Evolutionary conservation across 73 alveolate species (phyloP).

Genomic region (Uronychia setigera): DNA sequence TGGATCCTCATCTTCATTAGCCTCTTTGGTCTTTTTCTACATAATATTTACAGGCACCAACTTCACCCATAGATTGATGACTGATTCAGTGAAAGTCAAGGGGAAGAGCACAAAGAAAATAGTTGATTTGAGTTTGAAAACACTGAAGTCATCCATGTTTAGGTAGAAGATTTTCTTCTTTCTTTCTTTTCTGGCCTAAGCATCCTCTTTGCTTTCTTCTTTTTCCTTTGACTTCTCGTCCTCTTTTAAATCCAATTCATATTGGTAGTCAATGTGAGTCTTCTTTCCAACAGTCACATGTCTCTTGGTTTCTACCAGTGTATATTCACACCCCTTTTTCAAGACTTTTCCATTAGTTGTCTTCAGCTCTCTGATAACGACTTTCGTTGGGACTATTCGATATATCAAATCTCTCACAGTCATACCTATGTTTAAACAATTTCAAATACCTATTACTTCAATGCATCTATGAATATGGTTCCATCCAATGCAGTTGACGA

Average conservation of each 20-base stretch:
- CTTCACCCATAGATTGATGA: conserved; percentile 49
- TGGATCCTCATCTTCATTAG: conserved; percentile 19
- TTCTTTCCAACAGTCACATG: conserved; percentile 63
- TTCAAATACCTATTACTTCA: conserved; percentile 40
- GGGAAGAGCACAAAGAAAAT: conserved; percentile 52
- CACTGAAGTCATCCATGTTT: conserved; percentile 50
- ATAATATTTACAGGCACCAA: conserved; percentile 20
- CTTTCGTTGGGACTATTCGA: conserved; percentile 62
- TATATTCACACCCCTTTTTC: conserved; percentile 54
- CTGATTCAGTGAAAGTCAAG: conserved; percentile 44
- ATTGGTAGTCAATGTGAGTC: conserved; percentile 55
- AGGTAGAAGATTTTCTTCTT: conserved; percentile 41
- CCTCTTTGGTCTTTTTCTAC: conserved; percentile 26
- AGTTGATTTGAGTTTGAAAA: conserved; percentile 48
- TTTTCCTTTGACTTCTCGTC: conserved; percentile 14
- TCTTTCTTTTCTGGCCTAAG: conserved; percentile 4
- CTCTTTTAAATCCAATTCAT: conserved; percentile 54
- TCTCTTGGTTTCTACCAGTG: conserved; percentile 59
- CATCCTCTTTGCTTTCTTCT: background rate
- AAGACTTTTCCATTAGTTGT: conserved; percentile 61
- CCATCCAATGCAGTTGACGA: conserved; percentile 73
- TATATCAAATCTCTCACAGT: conserved; percentile 59
- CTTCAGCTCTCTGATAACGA: conserved; percentile 57
- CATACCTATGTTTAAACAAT: conserved; percentile 31
- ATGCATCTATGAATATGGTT: conserved; percentile 67